Percentiles rank a stretch among this genome's conserved stretches.
phyloP scores from a whole-genome alignment of 1,139 yeast species.

The Hyphopichia fennica region DNA sequence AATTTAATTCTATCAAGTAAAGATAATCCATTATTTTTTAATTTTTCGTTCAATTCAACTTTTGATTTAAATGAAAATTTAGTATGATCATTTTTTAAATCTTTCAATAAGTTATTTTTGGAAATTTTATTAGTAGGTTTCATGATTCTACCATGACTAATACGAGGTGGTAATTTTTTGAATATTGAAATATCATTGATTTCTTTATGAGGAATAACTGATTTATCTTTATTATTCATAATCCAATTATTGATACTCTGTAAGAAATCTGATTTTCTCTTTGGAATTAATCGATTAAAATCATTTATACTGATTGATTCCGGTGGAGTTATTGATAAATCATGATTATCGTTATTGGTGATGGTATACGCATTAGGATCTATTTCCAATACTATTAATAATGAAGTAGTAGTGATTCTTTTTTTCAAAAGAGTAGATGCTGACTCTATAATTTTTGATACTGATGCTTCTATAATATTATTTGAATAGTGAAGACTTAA shows the following conservation, averaged over 20 bases:
- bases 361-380: constrained; percentile 16
- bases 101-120: no score
- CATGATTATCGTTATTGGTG: constrained; percentile 8
- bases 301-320: constrained; percentile 1
- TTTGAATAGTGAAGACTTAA: constrained; percentile 25
- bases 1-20: constrained; percentile 42
- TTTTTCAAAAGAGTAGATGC: constrained; percentile 19
- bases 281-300: constrained; percentile 26
- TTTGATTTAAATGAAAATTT: constrained; percentile 31
- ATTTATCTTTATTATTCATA: constrained; percentile 28
- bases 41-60: constrained; percentile 19
- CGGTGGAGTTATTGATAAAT: constrained; percentile 4
- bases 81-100: constrained; percentile 29
- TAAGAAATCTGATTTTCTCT: constrained; percentile 56
- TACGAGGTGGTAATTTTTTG: background rate
- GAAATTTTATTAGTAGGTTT: no score
- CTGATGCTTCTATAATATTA: constrained; percentile 24
- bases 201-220: constrained; percentile 1
- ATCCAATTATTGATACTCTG: constrained; percentile 62
- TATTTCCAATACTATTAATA: constrained; percentile 18
- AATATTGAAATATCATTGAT: background rate
- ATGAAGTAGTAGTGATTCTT: constrained; percentile 14
- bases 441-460: constrained; percentile 17
- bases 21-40: constrained; percentile 31
- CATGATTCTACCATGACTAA: background rate